A percentile compares a stretch with the other conserved stretches of the same genome.
Evolutionary conservation across 1,139 yeast genomes (phyloP).

Genomic region (Wickerhamiella infanticola): DNA sequence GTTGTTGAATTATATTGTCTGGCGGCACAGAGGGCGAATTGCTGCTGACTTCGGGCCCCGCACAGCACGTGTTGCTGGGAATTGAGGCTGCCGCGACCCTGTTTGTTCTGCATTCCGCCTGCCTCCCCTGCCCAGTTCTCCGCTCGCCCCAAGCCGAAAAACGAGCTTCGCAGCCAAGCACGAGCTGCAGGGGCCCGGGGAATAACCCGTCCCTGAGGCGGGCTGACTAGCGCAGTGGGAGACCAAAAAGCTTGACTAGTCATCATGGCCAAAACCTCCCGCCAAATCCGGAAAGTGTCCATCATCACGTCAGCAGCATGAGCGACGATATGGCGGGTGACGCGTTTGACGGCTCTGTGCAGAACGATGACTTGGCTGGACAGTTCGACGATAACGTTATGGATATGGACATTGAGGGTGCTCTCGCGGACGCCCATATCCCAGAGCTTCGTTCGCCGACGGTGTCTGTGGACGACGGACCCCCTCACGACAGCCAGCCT

Average conservation of each 20-base stretch:
- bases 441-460: background rate
- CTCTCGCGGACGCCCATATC: background rate
- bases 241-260: background rate
- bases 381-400: background rate
- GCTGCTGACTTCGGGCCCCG: too few relatives aligned
- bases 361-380: conserved; percentile 1
- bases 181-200: too few relatives aligned
- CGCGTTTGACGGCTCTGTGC: background rate
- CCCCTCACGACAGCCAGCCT: background rate
- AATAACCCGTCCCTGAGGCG: too few relatives aligned
- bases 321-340: background rate
- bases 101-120: too few relatives aligned
- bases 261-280: background rate
- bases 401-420: background rate
- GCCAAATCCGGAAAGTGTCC: background rate
- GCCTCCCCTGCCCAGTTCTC: too few relatives aligned
- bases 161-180: too few relatives aligned
- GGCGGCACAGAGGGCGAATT: too few relatives aligned
- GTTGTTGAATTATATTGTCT: too few relatives aligned
- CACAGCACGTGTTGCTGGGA: too few relatives aligned
- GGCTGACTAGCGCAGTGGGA: too few relatives aligned
- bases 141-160: too few relatives aligned
- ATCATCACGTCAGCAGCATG: background rate
- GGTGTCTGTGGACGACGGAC: background rate
- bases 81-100: too few relatives aligned